Conservation (phyloP, 2,329 filamentous ascomycete genomes). For the Lasiodiplodia sp. region DNA sequence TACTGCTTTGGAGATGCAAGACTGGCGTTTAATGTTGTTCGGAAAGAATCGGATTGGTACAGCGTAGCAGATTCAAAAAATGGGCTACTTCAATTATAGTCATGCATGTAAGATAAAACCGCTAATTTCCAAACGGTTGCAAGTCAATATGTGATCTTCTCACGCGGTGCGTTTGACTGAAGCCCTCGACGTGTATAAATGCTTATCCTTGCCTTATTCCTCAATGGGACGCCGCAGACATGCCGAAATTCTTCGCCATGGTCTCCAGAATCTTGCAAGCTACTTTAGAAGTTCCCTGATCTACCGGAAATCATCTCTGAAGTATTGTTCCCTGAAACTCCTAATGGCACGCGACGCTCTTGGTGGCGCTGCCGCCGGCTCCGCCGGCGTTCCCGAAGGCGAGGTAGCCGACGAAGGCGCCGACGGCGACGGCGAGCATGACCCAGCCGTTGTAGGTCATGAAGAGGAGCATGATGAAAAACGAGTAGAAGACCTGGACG, state of each 20-base stretch:
- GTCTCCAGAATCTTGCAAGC: neutral
- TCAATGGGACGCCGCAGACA: too few relatives aligned
- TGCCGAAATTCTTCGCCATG: neutral
- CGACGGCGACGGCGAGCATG: conserved; percentile 89
- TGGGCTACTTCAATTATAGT: neutral
- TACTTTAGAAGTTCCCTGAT: neutral
- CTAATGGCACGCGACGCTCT: conserved; percentile 90
- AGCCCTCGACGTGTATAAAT: too few relatives aligned
- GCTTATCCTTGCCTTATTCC: too few relatives aligned
- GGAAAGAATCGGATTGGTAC: neutral
- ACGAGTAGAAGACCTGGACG: conserved; percentile 96
- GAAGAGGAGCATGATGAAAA: conserved; percentile 99
- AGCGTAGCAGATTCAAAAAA: neutral
- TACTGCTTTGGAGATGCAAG: neutral
- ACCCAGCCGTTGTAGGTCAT: conserved; percentile 99
- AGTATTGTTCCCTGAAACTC: neutral
- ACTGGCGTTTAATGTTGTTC: neutral
- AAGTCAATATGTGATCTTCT: too few relatives aligned
- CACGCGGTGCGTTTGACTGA: neutral
- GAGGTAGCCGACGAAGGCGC: conserved; percentile 88
- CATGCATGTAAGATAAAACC: neutral
- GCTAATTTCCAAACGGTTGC: neutral
- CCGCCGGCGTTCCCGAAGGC: conserved; percentile 69
- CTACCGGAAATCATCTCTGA: neutral
- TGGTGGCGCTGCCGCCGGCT: conserved; percentile 66